Evolutionary conservation across 345 rosid genomes (phyloP).

Genomic region (Turritis glabra): DNA sequence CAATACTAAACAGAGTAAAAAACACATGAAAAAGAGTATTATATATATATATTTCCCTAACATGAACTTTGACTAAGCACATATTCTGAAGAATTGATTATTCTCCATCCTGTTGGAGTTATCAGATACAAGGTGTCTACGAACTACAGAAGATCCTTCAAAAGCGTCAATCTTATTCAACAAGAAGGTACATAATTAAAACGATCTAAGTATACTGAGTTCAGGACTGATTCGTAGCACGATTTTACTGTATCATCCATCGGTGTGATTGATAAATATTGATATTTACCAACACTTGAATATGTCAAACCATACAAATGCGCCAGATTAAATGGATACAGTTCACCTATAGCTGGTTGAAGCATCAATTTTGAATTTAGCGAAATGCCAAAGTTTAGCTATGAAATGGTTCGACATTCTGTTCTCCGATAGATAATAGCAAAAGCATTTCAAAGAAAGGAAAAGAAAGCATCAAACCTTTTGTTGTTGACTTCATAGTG

Average conservation of each 20-base stretch:
- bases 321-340: no score
- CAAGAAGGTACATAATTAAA: not conserved
- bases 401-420: not conserved
- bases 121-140: not conserved
- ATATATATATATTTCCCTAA: conserved; percentile 10
- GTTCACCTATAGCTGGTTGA: not conserved
- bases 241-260: not conserved
- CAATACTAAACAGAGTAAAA: no score
- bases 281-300: not conserved
- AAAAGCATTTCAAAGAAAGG: not conserved
- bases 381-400: not conserved
- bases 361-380: not conserved
- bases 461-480: conserved; percentile 48
- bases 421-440: not conserved
- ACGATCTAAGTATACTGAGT: no score
- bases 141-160: not conserved
- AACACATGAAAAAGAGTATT: not conserved
- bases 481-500: conserved; percentile 31
- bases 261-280: not conserved
- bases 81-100: not conserved
- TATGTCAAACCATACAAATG: no score
- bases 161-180: not conserved
- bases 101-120: not conserved
- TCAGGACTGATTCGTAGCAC: not conserved
- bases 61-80: not conserved